Conservation (phyloP, 2,329 filamentous ascomycete genomes). For the Eutypa lata region DNA sequence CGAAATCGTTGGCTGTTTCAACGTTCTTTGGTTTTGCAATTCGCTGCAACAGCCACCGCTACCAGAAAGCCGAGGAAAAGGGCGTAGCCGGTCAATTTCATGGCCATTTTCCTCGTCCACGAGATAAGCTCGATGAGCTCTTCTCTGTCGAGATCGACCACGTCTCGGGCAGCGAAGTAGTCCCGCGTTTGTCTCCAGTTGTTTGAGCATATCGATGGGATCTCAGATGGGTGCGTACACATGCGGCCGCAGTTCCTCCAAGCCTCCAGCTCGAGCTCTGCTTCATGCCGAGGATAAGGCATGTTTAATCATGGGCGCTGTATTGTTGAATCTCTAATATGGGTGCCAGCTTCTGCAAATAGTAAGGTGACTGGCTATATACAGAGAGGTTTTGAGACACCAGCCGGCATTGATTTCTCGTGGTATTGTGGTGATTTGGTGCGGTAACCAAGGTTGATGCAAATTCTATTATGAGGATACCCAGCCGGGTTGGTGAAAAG, state of each 20-base stretch:
- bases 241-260: background rate
- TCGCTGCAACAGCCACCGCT: no score
- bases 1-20: no score
- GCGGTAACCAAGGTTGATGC: no score
- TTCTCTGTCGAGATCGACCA: constrained; percentile 2
- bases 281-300: constrained; percentile 5
- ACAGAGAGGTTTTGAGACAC: no score
- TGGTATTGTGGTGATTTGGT: no score
- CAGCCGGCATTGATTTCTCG: no score
- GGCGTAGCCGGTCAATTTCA: constrained; percentile 1
- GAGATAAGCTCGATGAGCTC: constrained; percentile 4
- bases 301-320: background rate
- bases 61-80: constrained; percentile 3
- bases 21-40: no score
- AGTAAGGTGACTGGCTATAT: no score
- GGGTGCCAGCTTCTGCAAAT: no score
- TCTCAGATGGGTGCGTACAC: background rate
- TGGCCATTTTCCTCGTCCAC: background rate
- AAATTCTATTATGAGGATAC: no score
- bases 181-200: constrained; percentile 2
- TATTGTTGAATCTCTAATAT: no score
- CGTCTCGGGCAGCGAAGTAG: constrained; percentile 5
- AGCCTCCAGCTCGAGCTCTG: background rate
- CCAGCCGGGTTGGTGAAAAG: no score
- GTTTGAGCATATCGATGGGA: background rate